phyloP scores from a whole-genome alignment of 805 yeast species.

The Starmerella gropengiesseri region DNA sequence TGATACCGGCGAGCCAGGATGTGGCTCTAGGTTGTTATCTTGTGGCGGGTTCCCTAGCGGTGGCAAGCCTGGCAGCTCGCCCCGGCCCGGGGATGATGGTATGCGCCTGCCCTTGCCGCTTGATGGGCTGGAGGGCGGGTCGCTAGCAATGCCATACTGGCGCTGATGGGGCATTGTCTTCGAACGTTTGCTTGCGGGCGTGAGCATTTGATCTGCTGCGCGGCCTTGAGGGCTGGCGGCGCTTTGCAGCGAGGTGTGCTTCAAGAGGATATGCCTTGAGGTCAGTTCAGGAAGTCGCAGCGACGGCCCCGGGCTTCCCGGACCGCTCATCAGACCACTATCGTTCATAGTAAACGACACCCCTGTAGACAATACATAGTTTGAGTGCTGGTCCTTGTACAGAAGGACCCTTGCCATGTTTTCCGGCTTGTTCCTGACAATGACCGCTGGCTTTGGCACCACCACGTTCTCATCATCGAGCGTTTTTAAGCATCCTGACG shows the following conservation, averaged over 20 bases:
- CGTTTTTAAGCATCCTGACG: slow-evolving; percentile 7
- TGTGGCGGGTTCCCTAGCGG: no score
- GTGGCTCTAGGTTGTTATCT: no score
- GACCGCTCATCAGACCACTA: background rate
- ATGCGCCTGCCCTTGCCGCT: background rate
- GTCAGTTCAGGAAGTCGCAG: background rate
- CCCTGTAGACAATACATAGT: slow-evolving; percentile 13
- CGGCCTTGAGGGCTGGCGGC: background rate
- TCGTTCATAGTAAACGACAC: background rate
- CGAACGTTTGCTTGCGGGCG: background rate
- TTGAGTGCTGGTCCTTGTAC: background rate
- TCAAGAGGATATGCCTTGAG: background rate
- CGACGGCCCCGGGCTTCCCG: background rate
- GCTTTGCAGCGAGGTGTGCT: background rate
- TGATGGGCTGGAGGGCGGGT: background rate
- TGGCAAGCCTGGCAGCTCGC: no score
- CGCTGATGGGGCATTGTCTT: no score
- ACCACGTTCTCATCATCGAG: background rate
- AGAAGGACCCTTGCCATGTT: slow-evolving; percentile 4
- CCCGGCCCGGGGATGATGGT: no score
- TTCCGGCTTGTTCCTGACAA: background rate
- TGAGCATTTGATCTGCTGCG: background rate
- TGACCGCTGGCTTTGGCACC: slow-evolving; percentile 8
- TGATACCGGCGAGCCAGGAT: no score
- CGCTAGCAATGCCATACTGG: background rate